These are phyloP conservation scores for Oehlia diaphana DNA, from an alignment of 192 early-diverging fungal genomes.

Conservation along the genomic window DNA sequence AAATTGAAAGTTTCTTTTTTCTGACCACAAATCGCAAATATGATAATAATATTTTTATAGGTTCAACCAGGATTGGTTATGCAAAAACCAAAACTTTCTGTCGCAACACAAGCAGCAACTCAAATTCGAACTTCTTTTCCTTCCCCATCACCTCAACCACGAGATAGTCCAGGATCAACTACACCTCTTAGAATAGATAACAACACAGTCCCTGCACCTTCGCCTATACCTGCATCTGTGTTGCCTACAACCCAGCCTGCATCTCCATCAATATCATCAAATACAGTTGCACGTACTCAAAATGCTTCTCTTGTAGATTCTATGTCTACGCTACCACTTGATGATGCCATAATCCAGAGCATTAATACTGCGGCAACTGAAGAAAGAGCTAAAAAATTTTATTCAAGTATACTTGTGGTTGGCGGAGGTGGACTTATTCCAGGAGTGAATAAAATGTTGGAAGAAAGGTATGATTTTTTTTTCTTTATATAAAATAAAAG, in stretches of 20 bases:
- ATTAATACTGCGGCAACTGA: conserved; percentile 65
- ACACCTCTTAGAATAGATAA: neutral
- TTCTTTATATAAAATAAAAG: neutral
- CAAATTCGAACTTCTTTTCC: conserved; percentile 8
- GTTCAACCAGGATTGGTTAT: neutral
- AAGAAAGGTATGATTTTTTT: conserved; percentile 50
- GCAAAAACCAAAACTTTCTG: conserved; percentile 14
- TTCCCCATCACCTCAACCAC: conserved; percentile 24
- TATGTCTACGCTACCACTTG: conserved; percentile 47
- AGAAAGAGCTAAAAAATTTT: conserved; percentile 71
- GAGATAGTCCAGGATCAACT: conserved; percentile 21
- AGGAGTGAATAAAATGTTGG: conserved; percentile 64
- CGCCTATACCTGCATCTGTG: conserved; percentile 25
- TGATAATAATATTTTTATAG: neutral
- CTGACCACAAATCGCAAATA: neutral
- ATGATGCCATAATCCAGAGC: conserved; percentile 69
- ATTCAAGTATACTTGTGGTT: conserved; percentile 77
- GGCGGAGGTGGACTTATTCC: conserved; percentile 79
- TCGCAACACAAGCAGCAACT: neutral
- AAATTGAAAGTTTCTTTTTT: neutral
- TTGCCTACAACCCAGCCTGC: conserved; percentile 38
- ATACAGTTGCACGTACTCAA: neutral
- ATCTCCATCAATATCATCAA: neutral
- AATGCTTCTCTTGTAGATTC: conserved; percentile 7
- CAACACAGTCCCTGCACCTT: conserved; percentile 29